Evolutionary conservation across 1,284 basidiomycete species (phyloP), one percentile per base, ranked within the genome.

Genomic region (Papiliotrema fonsecae): DNA sequence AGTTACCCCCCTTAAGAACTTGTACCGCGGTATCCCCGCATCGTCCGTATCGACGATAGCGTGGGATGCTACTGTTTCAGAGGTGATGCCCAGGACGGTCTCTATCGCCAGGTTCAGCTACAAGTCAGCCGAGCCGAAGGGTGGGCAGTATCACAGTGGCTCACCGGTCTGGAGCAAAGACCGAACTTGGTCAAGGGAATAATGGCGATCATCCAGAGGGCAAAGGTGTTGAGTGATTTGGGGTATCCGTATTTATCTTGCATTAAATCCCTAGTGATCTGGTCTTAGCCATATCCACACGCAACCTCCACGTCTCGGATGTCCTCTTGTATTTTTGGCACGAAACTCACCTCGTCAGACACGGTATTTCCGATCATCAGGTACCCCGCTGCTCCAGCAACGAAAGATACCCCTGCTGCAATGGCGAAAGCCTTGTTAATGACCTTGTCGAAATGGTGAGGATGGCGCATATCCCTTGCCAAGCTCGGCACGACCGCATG

Each of bases 401-500:
- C 58, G 19, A 84, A 77, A 58, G 93, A 93, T 30, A 94, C 78
- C 28, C 78, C 74, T 0, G 88, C 90, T 1, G 93, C 85, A 31
- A 87, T 79, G n/a, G 79, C 67, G 55, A 68, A 73, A 11, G 71
- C 68, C 41, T 55, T 54, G 52, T 71, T 64, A 49, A 70, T 65
- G 32, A 69, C 49, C 57, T 72, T 75, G 67, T 87, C 81, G 65
- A 94, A 96, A 55, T 85, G 77, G 35, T 79, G 77, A 1, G 91
- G 91, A 60, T 92, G 82, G 45, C 77, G 75, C 92, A 97, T 97
- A 70, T 97, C 93, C 57, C 84, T 79, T 11, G 87, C 89, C 14
- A 97, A 72, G 9, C 86, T 88, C 6, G 93, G 93, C 43, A 97
- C 86, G 31, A 94, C 88, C 11, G 90, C 87, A 69, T 97, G 93